A percentile compares a stretch with the other conserved stretches of the same genome.
phyloP scores from a whole-genome alignment of 2,329 filamentous ascomycete genomes.

The Bertia moriformis region DNA sequence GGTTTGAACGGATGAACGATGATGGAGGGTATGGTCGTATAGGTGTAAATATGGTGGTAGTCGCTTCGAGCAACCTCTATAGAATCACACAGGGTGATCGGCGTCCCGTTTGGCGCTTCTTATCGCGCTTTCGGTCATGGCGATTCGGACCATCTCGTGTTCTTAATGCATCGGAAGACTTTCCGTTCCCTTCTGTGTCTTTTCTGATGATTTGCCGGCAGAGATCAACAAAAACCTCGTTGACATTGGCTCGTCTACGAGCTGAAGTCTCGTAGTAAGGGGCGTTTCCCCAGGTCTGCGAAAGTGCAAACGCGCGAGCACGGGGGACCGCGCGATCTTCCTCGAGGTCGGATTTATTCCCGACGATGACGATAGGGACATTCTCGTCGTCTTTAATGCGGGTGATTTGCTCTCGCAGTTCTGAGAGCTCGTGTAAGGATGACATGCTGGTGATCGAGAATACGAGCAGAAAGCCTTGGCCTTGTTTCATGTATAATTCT shows the following conservation, averaged over 20 bases:
- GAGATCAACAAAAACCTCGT: slow-evolving; percentile 57
- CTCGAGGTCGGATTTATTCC: slow-evolving; percentile 62
- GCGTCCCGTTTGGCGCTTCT: background rate
- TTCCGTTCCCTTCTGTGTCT: slow-evolving; percentile 18
- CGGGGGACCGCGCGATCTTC: slow-evolving; percentile 55
- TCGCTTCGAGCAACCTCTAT: no score
- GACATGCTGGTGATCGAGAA: slow-evolving; percentile 61
- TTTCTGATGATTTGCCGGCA: slow-evolving; percentile 53
- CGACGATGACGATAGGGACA: slow-evolving; percentile 58
- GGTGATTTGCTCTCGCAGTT: slow-evolving; percentile 59
- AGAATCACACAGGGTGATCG: background rate
- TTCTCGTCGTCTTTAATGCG: slow-evolving; percentile 60
- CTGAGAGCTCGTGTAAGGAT: slow-evolving; percentile 54
- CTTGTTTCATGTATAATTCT: slow-evolving; percentile 63
- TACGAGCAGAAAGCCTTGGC: slow-evolving; percentile 61
- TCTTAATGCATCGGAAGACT: background rate
- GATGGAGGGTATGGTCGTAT: no score
- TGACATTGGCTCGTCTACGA: slow-evolving; percentile 51
- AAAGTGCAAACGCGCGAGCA: slow-evolving; percentile 49
- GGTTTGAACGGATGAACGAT: no score
- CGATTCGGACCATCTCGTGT: background rate
- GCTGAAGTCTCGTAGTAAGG: slow-evolving; percentile 64
- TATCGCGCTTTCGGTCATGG: background rate
- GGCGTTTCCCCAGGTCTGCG: slow-evolving; percentile 56
- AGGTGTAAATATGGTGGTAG: no score